These are phyloP conservation scores for Sarocladium oryzae DNA, from an alignment of 2,329 filamentous ascomycete genomes.

Conservation along the genomic window DNA sequence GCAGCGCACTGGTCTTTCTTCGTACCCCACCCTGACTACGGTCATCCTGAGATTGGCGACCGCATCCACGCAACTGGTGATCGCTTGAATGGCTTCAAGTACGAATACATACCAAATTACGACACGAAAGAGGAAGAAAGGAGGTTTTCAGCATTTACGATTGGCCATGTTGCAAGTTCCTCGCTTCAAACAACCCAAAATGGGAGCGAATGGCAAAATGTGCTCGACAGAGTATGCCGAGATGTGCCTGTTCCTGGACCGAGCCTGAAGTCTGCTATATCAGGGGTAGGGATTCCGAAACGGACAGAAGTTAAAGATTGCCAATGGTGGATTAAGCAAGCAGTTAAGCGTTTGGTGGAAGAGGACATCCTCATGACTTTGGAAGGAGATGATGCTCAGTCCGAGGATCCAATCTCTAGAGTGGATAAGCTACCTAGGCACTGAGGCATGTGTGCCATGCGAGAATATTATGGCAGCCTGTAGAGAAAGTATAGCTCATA, in stretches of 20 bases:
- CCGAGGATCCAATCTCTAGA: not conserved
- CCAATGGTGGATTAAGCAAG: slow-evolving; percentile 6
- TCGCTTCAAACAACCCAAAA: not conserved
- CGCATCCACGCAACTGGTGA: not conserved
- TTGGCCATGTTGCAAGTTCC: not conserved
- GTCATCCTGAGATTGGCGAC: not conserved
- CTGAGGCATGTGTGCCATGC: too few relatives aligned
- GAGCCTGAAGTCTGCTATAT: not conserved
- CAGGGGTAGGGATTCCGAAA: not conserved
- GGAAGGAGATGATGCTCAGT: not conserved
- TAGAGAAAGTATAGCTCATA: too few relatives aligned
- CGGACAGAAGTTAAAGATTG: slow-evolving; percentile 2
- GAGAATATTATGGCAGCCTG: too few relatives aligned
- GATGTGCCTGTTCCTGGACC: not conserved
- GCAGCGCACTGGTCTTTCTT: slow-evolving; percentile 5
- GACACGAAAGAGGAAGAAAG: not conserved
- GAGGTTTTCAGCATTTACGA: not conserved
- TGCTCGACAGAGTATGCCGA: not conserved
- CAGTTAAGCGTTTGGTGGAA: not conserved
- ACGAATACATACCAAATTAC: not conserved
- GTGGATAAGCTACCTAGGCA: not conserved
- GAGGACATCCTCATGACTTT: not conserved
- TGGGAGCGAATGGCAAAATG: not conserved
- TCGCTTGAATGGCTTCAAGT: not conserved
- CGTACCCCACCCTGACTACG: not conserved